Conservation (phyloP, 148 eudicot species). For the Vaccinium vitisidaea region DNA sequence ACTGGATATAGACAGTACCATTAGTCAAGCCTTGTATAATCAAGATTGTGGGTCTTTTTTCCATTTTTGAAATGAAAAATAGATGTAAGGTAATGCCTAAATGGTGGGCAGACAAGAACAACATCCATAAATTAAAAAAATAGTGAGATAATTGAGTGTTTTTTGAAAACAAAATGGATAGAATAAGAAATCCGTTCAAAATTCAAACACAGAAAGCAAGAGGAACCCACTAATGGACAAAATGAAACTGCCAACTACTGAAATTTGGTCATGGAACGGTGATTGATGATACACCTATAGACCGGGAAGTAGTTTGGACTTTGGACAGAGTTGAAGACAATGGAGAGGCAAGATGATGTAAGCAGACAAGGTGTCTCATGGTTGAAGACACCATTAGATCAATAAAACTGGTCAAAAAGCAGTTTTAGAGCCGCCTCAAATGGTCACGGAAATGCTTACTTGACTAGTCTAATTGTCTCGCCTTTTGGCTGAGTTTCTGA, state of each 20-base stretch:
- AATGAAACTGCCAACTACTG: neutral
- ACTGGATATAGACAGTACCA: neutral
- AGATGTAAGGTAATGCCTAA: neutral
- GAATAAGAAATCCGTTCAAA: neutral
- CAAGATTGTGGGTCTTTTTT: neutral
- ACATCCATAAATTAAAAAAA: neutral
- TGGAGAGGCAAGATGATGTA: neutral
- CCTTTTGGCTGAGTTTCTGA: neutral
- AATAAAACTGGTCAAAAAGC: neutral
- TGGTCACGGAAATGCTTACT: neutral
- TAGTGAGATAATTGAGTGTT: neutral
- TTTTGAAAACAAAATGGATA: neutral
- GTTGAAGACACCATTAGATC: neutral
- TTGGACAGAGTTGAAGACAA: neutral
- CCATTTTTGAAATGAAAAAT: neutral
- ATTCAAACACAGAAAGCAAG: neutral
- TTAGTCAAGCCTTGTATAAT: neutral
- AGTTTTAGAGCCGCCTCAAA: slow-evolving; percentile 3
- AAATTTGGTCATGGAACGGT: neutral
- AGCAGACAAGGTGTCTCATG: neutral
- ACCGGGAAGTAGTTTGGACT: neutral
- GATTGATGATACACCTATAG: neutral
- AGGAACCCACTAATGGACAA: neutral
- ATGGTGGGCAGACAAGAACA: neutral
- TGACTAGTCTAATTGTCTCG: neutral